These are phyloP conservation scores for Arabidopsis arenosa DNA, from an alignment of 345 rosid species.

Conservation along the genomic window DNA sequence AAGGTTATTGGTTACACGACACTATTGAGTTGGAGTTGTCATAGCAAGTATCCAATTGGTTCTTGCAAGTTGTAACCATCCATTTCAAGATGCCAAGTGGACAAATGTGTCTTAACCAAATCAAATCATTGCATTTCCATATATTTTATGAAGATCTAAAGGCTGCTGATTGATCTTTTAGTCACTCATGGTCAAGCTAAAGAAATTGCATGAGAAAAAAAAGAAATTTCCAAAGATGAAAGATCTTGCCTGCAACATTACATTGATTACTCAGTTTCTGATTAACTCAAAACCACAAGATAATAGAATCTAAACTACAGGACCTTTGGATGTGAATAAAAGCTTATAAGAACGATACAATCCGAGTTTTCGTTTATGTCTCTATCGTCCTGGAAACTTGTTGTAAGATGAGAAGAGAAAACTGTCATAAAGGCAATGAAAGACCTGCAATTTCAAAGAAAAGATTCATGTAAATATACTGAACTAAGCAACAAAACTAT, in stretches of 20 bases:
- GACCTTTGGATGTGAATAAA: not conserved
- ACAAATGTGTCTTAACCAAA: constrained; percentile 4
- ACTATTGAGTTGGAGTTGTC: constrained; percentile 32
- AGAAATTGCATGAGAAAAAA: not conserved
- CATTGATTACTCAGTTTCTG: constrained; percentile 16
- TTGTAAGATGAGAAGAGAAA: not conserved
- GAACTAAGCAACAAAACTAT: not conserved
- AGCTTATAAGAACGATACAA: not conserved
- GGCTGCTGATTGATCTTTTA: constrained; percentile 7
- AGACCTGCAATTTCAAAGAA: constrained; percentile 32
- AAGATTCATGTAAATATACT: constrained; percentile 27
- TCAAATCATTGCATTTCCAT: constrained; percentile 21
- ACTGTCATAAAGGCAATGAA: constrained; percentile 46
- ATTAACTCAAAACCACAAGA: constrained; percentile 26
- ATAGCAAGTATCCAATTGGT: constrained; percentile 31
- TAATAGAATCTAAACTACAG: constrained; percentile 9
- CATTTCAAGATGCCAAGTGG: constrained; percentile 22
- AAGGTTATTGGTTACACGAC: constrained; percentile 43
- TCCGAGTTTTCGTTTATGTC: constrained; percentile 1
- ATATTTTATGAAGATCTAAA: constrained; percentile 7
- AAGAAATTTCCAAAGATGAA: constrained; percentile 12
- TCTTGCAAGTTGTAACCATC: constrained; percentile 40
- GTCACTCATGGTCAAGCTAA: constrained; percentile 14
- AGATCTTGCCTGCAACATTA: constrained; percentile 28
- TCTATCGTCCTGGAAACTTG: constrained; percentile 25